Conservation (phyloP, 2,329 filamentous ascomycete genomes). For the Pleomassaria siparia region DNA sequence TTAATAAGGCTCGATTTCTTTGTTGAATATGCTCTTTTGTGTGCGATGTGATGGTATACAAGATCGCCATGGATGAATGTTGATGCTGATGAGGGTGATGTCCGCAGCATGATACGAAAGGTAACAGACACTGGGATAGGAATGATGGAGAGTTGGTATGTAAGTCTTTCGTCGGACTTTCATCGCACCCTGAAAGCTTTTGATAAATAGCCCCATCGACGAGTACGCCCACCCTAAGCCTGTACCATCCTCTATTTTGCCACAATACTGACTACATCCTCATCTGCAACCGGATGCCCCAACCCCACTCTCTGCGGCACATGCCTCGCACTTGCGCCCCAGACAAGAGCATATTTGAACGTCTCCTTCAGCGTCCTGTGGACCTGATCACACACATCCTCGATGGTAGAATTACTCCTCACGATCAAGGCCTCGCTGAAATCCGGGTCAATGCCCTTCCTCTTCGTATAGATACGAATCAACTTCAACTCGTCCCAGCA, state of each 20-base stretch:
- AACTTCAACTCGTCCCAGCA: constrained; percentile 92
- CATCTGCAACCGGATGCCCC: constrained; percentile 72
- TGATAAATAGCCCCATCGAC: neutral
- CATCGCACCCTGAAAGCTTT: no score
- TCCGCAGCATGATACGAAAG: no score
- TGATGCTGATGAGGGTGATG: no score
- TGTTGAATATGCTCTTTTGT: no score
- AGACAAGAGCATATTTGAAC: constrained; percentile 97
- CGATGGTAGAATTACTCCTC: constrained; percentile 80
- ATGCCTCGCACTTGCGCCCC: constrained; percentile 95
- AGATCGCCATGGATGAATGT: no score
- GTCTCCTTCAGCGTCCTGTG: constrained; percentile 95
- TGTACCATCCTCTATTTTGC: constrained; percentile 25
- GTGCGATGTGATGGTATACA: no score
- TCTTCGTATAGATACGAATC: constrained; percentile 93
- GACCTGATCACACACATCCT: constrained; percentile 95
- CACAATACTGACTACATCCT: constrained; percentile 69
- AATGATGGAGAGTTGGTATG: no score
- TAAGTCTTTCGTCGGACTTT: no score
- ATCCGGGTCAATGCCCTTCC: constrained; percentile 86
- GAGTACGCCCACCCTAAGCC: neutral
- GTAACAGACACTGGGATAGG: no score
- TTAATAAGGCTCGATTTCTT: no score
- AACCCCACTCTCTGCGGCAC: constrained; percentile 91
- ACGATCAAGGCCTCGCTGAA: constrained; percentile 94